Evolutionary conservation across 805 yeast genomes (phyloP).

Genomic region (Kuraishia floccosa): DNA sequence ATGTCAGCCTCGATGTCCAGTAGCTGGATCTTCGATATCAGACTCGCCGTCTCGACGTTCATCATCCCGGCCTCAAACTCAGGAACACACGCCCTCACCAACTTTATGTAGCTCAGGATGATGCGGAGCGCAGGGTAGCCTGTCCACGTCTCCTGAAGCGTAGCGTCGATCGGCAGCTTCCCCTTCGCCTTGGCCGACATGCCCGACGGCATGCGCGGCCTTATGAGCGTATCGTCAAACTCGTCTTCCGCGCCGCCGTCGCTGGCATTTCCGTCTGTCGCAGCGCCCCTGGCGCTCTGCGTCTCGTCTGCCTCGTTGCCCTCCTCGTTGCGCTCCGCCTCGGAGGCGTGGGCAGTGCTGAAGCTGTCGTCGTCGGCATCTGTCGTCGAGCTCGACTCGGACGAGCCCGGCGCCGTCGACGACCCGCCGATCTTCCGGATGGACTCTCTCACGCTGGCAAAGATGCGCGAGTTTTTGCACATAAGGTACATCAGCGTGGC

Average conservation of each 20-base stretch:
- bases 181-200: slow-evolving; percentile 48
- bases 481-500: slow-evolving; percentile 42
- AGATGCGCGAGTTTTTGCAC: slow-evolving; percentile 25
- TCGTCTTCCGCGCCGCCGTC: slow-evolving; percentile 6
- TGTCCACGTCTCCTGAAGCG: slow-evolving; percentile 42
- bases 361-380: too few species aligned
- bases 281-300: too few species aligned
- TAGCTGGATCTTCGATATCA: slow-evolving; percentile 28
- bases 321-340: neutral
- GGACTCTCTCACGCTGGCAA: slow-evolving; percentile 22
- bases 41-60: slow-evolving; percentile 1
- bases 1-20: slow-evolving; percentile 14
- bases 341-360: neutral
- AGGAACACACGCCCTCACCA: slow-evolving; percentile 19
- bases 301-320: too few species aligned
- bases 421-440: slow-evolving; percentile 9
- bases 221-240: slow-evolving; percentile 24
- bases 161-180: slow-evolving; percentile 37
- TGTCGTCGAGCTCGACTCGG: neutral
- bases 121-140: slow-evolving; percentile 38
- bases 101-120: slow-evolving; percentile 23
- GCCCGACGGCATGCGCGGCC: slow-evolving; percentile 45
- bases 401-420: neutral
- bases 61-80: slow-evolving; percentile 1
- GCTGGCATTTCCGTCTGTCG: too few species aligned